phyloP scores from a whole-genome alignment of 164 flowering plant genomes.

The Liquidambar formosana region DNA sequence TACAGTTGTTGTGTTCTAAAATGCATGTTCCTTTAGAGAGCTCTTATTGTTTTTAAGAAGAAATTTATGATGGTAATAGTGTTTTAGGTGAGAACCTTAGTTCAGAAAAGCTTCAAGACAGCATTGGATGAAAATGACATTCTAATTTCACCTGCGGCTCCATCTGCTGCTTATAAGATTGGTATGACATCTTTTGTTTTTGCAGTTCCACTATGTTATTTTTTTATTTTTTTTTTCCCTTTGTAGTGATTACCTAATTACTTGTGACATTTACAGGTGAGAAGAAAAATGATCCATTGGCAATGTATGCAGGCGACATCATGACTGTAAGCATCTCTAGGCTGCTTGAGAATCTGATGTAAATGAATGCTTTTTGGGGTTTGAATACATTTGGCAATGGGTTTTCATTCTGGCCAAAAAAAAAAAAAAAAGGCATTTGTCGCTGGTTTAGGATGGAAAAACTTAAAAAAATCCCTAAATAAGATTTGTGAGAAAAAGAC shows the following conservation, averaged over 20 bases:
- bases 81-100: slow-evolving; percentile 87
- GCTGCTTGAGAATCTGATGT: slow-evolving; percentile 1
- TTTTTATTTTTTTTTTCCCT: neutral
- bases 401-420: no score
- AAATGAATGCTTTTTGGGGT: neutral
- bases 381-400: neutral
- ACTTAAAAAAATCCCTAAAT: neutral
- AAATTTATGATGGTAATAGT: slow-evolving; percentile 32
- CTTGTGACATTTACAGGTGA: slow-evolving; percentile 56
- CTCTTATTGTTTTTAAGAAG: slow-evolving; percentile 7
- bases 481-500: no score
- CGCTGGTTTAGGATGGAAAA: neutral
- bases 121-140: slow-evolving; percentile 82
- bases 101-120: slow-evolving; percentile 63
- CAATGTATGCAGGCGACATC: slow-evolving; percentile 98
- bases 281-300: slow-evolving; percentile 90
- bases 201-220: neutral
- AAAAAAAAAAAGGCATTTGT: no score
- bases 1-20: neutral
- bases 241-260: neutral
- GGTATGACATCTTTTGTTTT: slow-evolving; percentile 41
- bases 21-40: neutral
- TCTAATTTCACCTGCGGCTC: slow-evolving; percentile 94
- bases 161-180: slow-evolving; percentile 88
- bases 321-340: slow-evolving; percentile 79